Evolutionary conservation across 306 rosid species (phyloP).

Genomic region (Canavalia ensiformis): DNA sequence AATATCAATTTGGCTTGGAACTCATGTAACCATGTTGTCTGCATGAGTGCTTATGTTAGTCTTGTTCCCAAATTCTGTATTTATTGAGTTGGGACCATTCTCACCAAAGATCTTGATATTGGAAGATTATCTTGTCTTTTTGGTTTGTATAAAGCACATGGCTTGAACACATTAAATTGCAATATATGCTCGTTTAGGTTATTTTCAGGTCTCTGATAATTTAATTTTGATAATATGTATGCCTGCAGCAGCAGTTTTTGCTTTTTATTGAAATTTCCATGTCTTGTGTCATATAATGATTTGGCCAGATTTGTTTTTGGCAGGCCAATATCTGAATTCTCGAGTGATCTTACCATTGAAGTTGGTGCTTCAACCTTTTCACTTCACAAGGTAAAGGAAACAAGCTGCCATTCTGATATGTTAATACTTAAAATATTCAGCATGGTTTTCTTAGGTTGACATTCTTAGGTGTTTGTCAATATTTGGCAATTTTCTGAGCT

Average conservation of each 20-base stretch:
- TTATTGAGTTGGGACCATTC: conserved; percentile 62
- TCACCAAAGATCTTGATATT: conserved; percentile 40
- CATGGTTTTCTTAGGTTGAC: conserved; percentile 11
- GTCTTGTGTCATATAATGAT: conserved; percentile 44
- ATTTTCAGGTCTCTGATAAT: conserved; percentile 45
- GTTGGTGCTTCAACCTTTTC: conserved; percentile 88
- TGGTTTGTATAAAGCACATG: conserved; percentile 43
- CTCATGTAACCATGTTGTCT: conserved; percentile 42
- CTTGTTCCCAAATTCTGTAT: conserved; percentile 53
- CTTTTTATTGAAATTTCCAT: conserved; percentile 38
- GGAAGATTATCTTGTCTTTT: conserved; percentile 51
- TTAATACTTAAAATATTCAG: conserved; percentile 21
- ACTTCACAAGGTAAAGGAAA: conserved; percentile 86
- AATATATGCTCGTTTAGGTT: conserved; percentile 45
- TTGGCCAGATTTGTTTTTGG: conserved; percentile 47
- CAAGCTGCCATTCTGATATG: conserved; percentile 11
- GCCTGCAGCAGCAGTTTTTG: conserved; percentile 38
- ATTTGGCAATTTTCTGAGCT: background rate
- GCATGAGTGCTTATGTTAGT: conserved; percentile 38
- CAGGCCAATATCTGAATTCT: conserved; percentile 99
- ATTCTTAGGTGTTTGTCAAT: background rate
- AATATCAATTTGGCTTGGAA: conserved; percentile 43
- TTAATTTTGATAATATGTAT: conserved; percentile 56
- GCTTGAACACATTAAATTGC: conserved; percentile 35
- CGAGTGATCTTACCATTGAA: conserved; percentile 90